These are phyloP conservation scores for Sporothrix luriei DNA, from an alignment of 2,329 filamentous ascomycete genomes.

Conservation along the genomic window DNA sequence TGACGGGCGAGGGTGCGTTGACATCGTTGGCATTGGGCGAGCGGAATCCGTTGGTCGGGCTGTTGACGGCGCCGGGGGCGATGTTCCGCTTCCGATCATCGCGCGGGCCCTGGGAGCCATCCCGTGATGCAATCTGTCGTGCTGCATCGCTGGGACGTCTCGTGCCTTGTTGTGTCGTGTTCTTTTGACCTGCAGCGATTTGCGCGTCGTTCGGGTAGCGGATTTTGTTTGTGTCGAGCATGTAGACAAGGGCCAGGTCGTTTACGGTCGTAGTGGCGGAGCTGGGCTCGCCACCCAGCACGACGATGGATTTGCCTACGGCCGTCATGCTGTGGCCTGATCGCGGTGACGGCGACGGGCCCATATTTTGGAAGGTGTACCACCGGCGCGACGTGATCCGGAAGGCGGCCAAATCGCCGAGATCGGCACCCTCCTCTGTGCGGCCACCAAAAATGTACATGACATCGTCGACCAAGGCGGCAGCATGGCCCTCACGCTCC, in stretches of 20 bases:
- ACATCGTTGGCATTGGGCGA: constrained; percentile 47
- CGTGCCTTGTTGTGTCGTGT: constrained; percentile 28
- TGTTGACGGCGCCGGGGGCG: constrained; percentile 44
- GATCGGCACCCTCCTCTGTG: constrained; percentile 87
- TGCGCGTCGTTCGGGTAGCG: constrained; percentile 83
- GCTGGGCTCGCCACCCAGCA: constrained; percentile 92
- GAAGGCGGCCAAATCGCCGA: constrained; percentile 87
- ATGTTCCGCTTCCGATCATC: constrained; percentile 54
- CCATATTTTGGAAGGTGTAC: constrained; percentile 99
- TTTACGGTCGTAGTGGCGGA: constrained; percentile 77
- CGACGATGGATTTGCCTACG: constrained; percentile 87
- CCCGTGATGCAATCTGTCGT: constrained; percentile 51
- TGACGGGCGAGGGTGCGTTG: constrained; percentile 41
- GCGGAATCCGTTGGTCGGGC: constrained; percentile 48
- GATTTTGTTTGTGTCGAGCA: constrained; percentile 94
- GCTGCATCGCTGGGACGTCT: constrained; percentile 44
- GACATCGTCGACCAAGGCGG: constrained; percentile 90
- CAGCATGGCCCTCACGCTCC: constrained; percentile 90
- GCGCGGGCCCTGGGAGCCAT: constrained; percentile 57
- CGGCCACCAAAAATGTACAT: constrained; percentile 99
- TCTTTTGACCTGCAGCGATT: constrained; percentile 41
- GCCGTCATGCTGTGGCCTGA: constrained; percentile 98
- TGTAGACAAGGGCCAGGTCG: constrained; percentile 85
- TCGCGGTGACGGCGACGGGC: constrained; percentile 85
- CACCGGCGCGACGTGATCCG: constrained; percentile 77